phyloP scores from a whole-genome alignment of 257 asterid species.

The Verbena officinalis region DNA sequence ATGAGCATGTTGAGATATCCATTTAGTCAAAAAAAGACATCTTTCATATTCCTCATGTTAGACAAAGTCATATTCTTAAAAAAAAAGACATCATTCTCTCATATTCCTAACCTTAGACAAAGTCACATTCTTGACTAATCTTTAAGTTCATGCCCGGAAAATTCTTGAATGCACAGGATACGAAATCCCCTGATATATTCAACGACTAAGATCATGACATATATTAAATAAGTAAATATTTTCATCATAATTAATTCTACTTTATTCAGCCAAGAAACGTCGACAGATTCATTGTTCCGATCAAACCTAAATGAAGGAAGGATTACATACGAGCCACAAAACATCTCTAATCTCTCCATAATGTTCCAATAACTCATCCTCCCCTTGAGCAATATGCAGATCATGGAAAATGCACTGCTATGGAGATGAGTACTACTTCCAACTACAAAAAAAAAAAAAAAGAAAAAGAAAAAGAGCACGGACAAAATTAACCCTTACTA shows the following conservation, averaged over 20 bases:
- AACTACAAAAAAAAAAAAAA: neutral
- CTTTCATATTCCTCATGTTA: too few relatives aligned
- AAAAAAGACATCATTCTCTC: too few relatives aligned
- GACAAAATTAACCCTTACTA: constrained; percentile 28
- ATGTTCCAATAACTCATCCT: constrained; percentile 33
- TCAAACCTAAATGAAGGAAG: constrained; percentile 27
- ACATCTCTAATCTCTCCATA: constrained; percentile 31
- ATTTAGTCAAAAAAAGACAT: too few relatives aligned
- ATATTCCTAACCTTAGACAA: too few relatives aligned
- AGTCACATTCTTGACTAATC: too few relatives aligned
- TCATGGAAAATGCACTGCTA: constrained; percentile 20
- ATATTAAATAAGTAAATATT: too few relatives aligned
- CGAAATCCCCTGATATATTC: too few relatives aligned
- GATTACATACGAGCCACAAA: constrained; percentile 17
- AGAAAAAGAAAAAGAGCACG: neutral
- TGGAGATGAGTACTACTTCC: constrained; percentile 1
- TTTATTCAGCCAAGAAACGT: constrained; percentile 35
- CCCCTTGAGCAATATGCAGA: constrained; percentile 31
- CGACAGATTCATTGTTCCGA: constrained; percentile 41
- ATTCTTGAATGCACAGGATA: too few relatives aligned
- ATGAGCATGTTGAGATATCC: neutral
- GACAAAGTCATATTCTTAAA: too few relatives aligned
- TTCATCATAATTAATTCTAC: too few relatives aligned
- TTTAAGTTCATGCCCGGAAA: too few relatives aligned
- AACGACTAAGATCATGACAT: too few relatives aligned